Evolutionary conservation across 108 stramenopile genomes (phyloP), one percentile per base, ranked within the genome.

Genomic region (Nannochloropsis gaditana): DNA sequence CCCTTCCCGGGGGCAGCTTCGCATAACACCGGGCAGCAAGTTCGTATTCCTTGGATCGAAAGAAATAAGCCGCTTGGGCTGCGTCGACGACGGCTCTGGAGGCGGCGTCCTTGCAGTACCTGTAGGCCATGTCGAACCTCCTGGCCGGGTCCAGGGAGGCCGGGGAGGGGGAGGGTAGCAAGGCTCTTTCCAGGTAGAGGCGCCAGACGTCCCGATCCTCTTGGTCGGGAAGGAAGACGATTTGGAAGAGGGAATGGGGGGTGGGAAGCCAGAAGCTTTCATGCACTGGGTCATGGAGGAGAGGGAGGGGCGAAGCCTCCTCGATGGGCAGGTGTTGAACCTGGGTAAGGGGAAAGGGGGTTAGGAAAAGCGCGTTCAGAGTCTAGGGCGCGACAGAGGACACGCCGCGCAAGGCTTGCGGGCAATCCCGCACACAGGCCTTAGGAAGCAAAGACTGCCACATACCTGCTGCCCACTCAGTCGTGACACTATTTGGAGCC

Each of bases 141-240:
- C n/a, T 73, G 59, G 82, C 79, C 43, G 73, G 82, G 2, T 81
- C 86, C 5, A 82, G 59, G 59, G 59, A 73, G 3, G 59, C 19
- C 3, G 59, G 8, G 59, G 59, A 73, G 6, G 59, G 59, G 6
- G 59, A n/a, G 59, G n/a, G 59, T n/a, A 73, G 80, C 21, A 88
- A 41, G n/a, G 84, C 87, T 41, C 81, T 84, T 81, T 88, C 87
- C 82, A 88, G 82, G 84, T 84, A 84, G 42, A 84, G 82, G 79
- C 81, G 84, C 87, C 87, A 88, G 17, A 88, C 87, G 79, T 84
- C 73, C 9, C 87, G 81, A 21, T 84, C 87, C 41, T 88, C 87
- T 6, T 81, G 84, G 82, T 59, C 82, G 8, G 82, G 82, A 21
- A 45, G 15, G 21, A 86, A 44, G 82, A 45, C 31, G 43, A 21